Evolutionary conservation across 2,329 filamentous ascomycete species (phyloP).

Genomic region (Coniella vitis): DNA sequence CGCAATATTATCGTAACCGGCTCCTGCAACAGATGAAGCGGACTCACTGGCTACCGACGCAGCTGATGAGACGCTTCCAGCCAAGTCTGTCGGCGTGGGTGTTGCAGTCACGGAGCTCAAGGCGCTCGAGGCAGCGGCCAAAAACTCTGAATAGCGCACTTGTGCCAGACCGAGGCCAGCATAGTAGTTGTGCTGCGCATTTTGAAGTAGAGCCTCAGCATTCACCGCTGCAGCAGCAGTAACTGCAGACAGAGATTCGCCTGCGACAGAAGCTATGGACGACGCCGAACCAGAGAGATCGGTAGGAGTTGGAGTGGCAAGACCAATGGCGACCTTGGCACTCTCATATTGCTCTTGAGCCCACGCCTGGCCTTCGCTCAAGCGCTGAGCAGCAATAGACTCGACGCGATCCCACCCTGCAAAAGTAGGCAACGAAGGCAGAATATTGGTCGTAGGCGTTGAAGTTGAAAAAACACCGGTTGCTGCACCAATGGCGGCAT

Average conservation of each 20-base stretch:
- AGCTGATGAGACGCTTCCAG: conserved; percentile 38
- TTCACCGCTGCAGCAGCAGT: conserved; percentile 28
- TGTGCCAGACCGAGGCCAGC: conserved; percentile 73
- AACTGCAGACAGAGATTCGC: conserved; percentile 12
- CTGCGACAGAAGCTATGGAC: conserved; percentile 13
- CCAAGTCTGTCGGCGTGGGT: conserved; percentile 51
- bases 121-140: conserved; percentile 64
- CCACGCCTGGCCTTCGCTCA: conserved; percentile 62
- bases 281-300: conserved; percentile 12
- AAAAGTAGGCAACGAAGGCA: conserved; percentile 29
- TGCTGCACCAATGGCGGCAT: conserved; percentile 47
- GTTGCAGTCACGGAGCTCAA: conserved; percentile 54
- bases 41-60: conserved; percentile 41
- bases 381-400: conserved; percentile 62
- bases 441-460: conserved; percentile 30
- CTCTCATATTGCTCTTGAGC: conserved; percentile 66
- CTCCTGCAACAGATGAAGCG: conserved; percentile 32
- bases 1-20: conserved; percentile 18
- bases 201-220: conserved; percentile 53
- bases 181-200: conserved; percentile 63
- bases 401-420: conserved; percentile 44
- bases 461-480: conserved; percentile 41
- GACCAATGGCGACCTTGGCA: conserved; percentile 58
- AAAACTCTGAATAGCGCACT: conserved; percentile 69
- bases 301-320: conserved; percentile 53